Evolutionary conservation across 139 green algal species (phyloP), one percentile per base, ranked within the genome.

Genomic region (Coelastrella sp.): DNA sequence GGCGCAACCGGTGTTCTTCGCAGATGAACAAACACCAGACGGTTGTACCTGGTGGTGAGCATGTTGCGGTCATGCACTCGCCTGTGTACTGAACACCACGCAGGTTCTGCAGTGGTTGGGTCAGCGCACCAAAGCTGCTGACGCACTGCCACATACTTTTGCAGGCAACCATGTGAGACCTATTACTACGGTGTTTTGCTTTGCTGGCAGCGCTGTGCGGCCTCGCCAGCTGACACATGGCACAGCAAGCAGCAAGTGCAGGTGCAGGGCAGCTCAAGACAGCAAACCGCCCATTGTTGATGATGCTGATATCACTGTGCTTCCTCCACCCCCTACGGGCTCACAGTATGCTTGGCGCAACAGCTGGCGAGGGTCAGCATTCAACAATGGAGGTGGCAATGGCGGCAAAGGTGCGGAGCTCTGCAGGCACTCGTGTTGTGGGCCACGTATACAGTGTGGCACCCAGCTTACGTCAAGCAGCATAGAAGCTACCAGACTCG

Each of bases 281-380:
- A 71, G 62, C n/a, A 40, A 41, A 13, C 32, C 48, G 35, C 73
- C 73, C 48, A 50, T 81, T 5, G 50, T 81, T 40, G 50, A 81
- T 67, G 73, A 81, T 50, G 73, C 75, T 40, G 53, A 71, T 19
- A 50, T 57, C 23, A 74, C 59, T 11, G 62, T 75, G 17, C 62
- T 84, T 13, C 78, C 78, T 27, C 78, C 78, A 11, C 78, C 78
- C 5, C 30, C 78, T 3, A 84, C 78, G 7, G 78, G 78, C 60
- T 75, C 59, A 0, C 78, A 84, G 41, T 84, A 84, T 84, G 60
- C 41, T 27, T 84, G 78, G 78, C 48, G 78, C 4, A 7, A 35
- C 27, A 84, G 78, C 30, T 90, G 68, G 72, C 38, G 35, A 34
- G 72, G 81, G 3, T 43, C n/a, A 62, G 17, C 62, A 40, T 69